Base-by-base conservation (phyloP, 148 eudicot species). In the Vaccinium macrocarpon region DNA sequence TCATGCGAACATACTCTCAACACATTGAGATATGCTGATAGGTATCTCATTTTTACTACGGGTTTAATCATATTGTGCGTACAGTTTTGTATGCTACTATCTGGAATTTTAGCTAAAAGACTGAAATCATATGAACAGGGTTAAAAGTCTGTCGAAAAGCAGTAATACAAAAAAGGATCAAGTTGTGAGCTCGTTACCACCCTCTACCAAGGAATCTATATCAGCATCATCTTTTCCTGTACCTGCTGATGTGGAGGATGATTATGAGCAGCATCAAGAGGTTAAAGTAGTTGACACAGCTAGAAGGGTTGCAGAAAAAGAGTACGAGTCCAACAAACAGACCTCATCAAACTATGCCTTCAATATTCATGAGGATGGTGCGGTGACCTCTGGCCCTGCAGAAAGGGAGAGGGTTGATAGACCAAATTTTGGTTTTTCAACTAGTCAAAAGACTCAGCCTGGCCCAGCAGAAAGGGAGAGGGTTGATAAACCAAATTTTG, bases 1-100 rank as follows among this genome's bases (percentile, higher is more conserved):
- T 97, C 99, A 49, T 97, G 99, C 76, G 99, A 97, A 87, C 99
- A 97, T 66, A 97, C 99, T 16, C 98, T 97, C 83, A 97, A 97
- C 84, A 97, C 99, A 42, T 84, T 97, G 87, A 94, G 99, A 97
- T 97, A 97, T 90, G 99, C 99, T 21, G 99, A 97, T 82, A 90
- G 99, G 99, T 97, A 90, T 77, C 19, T 53, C 15, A 6, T 56
- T 84, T 82, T 79, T 53, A 77, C 38, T 52, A 23, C 48, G n/a
- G 62, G 61, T 25, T 56, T 35, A 76, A 77, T 42, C n/a, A 0
- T 52, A 52, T 53, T 23, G 35, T 49, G 18, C 52, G 19, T 18
- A 83, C 18, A 23, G 50, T 81, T 79, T 78, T 35, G 18, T 53
- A 25, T 21, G 61, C 18, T 72, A 23, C 27, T 55, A 21, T 55